Conservation (phyloP, 164 flowering plant species). For the Cinnamomum chago region DNA sequence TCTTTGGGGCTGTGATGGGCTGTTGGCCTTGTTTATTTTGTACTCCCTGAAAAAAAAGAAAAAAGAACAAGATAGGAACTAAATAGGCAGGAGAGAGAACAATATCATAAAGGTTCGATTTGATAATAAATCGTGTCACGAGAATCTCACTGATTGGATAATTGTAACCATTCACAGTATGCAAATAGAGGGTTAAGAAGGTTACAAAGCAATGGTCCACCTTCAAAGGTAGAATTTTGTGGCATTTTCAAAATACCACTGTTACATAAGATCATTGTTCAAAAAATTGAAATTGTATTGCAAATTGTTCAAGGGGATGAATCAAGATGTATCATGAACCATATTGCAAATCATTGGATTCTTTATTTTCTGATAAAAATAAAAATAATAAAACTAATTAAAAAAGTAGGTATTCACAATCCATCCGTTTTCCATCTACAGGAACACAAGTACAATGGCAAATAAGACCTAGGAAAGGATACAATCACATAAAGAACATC, state of each 20-base stretch:
- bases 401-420: no score
- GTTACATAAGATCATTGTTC: no score
- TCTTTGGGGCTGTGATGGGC: constrained; percentile 21
- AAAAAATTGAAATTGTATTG: no score
- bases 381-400: no score
- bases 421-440: no score
- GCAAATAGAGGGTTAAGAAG: not conserved
- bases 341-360: no score
- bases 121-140: not conserved
- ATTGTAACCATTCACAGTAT: not conserved
- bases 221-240: not conserved
- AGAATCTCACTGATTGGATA: not conserved
- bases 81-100: not conserved
- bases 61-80: not conserved
- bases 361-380: no score
- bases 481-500: no score
- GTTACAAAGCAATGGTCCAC: not conserved
- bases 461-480: no score
- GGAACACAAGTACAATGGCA: no score
- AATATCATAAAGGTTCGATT: not conserved
- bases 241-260: not conserved
- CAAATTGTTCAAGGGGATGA: no score
- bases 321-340: no score
- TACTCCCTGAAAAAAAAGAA: constrained; percentile 38
- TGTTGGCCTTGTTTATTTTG: constrained; percentile 45